These are phyloP conservation scores for Penicillium argentinense DNA, from an alignment of 495 filamentous ascomycete genomes.

Conservation along the genomic window DNA sequence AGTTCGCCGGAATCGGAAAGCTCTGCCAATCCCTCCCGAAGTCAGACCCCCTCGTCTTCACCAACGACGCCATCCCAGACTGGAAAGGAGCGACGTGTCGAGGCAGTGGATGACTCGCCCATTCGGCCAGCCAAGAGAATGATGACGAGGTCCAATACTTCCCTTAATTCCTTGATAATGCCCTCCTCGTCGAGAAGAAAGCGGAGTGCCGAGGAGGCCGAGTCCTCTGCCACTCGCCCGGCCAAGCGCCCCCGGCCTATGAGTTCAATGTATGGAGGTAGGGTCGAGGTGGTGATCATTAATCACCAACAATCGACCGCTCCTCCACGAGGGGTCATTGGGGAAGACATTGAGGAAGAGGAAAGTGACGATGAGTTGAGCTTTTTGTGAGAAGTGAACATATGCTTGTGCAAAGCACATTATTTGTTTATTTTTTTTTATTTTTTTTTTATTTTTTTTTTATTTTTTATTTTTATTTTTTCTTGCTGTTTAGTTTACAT, in stretches of 20 bases:
- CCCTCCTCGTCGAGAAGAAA: too few relatives aligned
- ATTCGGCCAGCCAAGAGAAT: slow-evolving; percentile 27
- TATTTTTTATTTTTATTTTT: too few relatives aligned
- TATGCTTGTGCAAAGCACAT: too few relatives aligned
- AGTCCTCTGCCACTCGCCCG: not conserved
- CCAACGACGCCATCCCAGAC: slow-evolving; percentile 27
- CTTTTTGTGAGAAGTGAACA: slow-evolving; percentile 41
- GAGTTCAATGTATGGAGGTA: slow-evolving; percentile 6
- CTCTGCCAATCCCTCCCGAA: slow-evolving; percentile 22
- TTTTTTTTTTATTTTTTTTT: too few relatives aligned
- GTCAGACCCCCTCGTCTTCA: slow-evolving; percentile 34
- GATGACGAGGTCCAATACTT: too few relatives aligned
- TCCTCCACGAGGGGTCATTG: too few relatives aligned
- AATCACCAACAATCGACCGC: slow-evolving; percentile 30
- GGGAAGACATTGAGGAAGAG: too few relatives aligned
- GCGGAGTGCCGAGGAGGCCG: slow-evolving; percentile 1
- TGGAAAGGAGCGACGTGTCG: slow-evolving; percentile 22
- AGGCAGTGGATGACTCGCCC: slow-evolving; percentile 12
- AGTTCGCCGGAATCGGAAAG: slow-evolving; percentile 20
- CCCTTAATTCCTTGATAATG: too few relatives aligned
- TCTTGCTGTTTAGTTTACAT: too few relatives aligned
- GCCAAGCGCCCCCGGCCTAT: too few relatives aligned
- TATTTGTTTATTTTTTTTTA: too few relatives aligned
- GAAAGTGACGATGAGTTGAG: slow-evolving; percentile 47
- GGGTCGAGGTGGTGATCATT: slow-evolving; percentile 41